A percentile compares a stretch with the other conserved stretches of the same genome.
Conservation (phyloP, 2,329 filamentous ascomycete genomes). For the Neospermospora avenae region DNA sequence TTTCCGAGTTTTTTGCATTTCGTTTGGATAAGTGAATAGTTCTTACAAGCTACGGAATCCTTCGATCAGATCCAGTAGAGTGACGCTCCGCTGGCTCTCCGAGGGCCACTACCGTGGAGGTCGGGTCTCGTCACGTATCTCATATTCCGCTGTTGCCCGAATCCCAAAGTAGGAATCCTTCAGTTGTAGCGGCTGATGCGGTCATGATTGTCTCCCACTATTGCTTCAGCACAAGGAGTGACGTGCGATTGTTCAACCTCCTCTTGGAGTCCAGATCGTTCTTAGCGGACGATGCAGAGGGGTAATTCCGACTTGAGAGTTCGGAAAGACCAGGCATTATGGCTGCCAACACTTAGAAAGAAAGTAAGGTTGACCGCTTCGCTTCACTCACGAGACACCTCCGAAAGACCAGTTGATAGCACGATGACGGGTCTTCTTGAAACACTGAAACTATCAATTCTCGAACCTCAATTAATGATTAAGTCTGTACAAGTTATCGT, state of each 20-base stretch:
- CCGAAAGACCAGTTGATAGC: background rate
- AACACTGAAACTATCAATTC: background rate
- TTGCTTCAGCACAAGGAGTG: background rate
- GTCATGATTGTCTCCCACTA: background rate
- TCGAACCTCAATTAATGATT: background rate
- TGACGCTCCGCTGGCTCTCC: no score
- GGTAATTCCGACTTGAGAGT: background rate
- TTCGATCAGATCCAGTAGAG: no score
- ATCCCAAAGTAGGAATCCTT: no score
- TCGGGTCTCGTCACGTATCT: no score
- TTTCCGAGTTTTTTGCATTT: background rate
- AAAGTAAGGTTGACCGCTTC: background rate
- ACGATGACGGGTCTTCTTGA: background rate
- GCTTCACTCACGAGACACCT: no score
- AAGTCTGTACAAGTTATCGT: background rate
- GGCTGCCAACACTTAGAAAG: no score
- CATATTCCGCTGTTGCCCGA: no score
- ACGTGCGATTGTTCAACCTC: background rate
- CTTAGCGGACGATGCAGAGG: background rate
- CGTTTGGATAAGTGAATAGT: background rate
- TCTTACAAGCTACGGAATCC: background rate
- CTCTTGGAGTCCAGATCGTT: background rate
- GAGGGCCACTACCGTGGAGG: no score
- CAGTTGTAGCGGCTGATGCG: background rate
- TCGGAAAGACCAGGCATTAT: background rate